These are phyloP conservation scores for Endoconidiophora laricicola DNA, from an alignment of 2,329 filamentous ascomycete species.

Conservation along the genomic window DNA sequence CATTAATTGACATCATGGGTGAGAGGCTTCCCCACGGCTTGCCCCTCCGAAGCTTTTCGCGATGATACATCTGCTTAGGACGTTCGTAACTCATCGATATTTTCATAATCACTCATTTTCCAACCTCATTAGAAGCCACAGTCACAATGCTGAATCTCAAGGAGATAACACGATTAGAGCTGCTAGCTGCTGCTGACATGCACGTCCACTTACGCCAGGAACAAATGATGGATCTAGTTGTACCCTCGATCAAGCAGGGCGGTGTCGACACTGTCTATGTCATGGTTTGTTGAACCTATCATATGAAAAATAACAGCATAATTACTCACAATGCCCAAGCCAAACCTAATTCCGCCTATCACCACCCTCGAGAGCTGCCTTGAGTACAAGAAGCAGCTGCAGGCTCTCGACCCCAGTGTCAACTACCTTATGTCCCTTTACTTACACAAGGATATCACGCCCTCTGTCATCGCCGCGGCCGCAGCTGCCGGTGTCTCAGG, in stretches of 20 bases:
- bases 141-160: constrained; percentile 21
- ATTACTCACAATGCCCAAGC: not conserved
- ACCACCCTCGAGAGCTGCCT: constrained; percentile 42
- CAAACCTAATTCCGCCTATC: constrained; percentile 31
- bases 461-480: constrained; percentile 55
- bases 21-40: no score
- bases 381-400: constrained; percentile 46
- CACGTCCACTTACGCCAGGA: constrained; percentile 57
- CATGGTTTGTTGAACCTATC: constrained; percentile 5
- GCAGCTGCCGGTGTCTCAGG: constrained; percentile 53
- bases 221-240: constrained; percentile 41
- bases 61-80: no score
- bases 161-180: constrained; percentile 26
- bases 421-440: constrained; percentile 61
- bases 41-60: no score
- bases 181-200: constrained; percentile 50
- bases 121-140: no score
- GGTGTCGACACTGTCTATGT: constrained; percentile 49
- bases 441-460: constrained; percentile 45
- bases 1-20: no score
- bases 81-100: no score
- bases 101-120: no score
- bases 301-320: constrained; percentile 7
- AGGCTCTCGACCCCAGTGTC: constrained; percentile 42
- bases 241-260: constrained; percentile 32